Evolutionary conservation across 2,329 filamentous ascomycete genomes (phyloP).

Genomic region (Colletotrichum orbiculare): DNA sequence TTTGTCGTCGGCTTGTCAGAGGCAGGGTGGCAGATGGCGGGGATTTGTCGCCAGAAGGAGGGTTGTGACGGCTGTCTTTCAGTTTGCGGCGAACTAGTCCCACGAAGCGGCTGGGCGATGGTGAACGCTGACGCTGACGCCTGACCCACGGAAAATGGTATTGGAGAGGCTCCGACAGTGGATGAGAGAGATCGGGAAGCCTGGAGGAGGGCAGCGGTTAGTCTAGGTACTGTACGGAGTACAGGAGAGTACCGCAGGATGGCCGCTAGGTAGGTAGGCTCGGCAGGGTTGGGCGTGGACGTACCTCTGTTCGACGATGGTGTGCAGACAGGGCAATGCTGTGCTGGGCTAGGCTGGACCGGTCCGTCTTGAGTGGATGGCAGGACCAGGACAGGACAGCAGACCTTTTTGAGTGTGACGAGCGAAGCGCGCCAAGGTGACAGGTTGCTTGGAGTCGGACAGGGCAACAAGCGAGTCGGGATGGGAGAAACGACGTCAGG

Average conservation of each 20-base stretch:
- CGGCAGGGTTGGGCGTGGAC: not conserved
- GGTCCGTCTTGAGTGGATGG: conserved; percentile 1
- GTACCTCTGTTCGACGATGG: conserved; percentile 11
- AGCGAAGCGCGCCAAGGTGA: conserved; percentile 14
- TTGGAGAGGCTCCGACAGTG: conserved; percentile 33
- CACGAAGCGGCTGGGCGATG: conserved; percentile 21
- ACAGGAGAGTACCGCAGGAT: conserved; percentile 15
- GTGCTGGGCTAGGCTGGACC: conserved; percentile 2
- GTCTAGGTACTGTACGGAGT: not conserved
- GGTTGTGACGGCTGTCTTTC: conserved; percentile 13
- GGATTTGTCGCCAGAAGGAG: conserved; percentile 31
- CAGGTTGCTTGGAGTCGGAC: not conserved
- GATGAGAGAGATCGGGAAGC: conserved; percentile 2
- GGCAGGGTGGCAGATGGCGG: conserved; percentile 13
- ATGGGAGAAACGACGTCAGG: conserved; percentile 12
- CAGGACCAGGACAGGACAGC: conserved; percentile 6
- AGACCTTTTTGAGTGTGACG: conserved; percentile 28
- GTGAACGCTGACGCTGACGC: conserved; percentile 27
- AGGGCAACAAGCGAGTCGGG: conserved; percentile 12
- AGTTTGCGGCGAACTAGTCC: conserved; percentile 18
- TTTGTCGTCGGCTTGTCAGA: conserved; percentile 21
- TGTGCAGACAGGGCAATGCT: conserved; percentile 1
- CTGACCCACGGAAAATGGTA: conserved; percentile 33
- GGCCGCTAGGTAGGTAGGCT: conserved; percentile 1
- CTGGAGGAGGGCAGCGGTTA: not conserved